Percentiles rank a stretch among this genome's conserved stretches.
These are phyloP conservation scores for Chrysopogon serrulatus DNA, from an alignment of 176 grass and related monocot species.

Conservation along the genomic window DNA sequence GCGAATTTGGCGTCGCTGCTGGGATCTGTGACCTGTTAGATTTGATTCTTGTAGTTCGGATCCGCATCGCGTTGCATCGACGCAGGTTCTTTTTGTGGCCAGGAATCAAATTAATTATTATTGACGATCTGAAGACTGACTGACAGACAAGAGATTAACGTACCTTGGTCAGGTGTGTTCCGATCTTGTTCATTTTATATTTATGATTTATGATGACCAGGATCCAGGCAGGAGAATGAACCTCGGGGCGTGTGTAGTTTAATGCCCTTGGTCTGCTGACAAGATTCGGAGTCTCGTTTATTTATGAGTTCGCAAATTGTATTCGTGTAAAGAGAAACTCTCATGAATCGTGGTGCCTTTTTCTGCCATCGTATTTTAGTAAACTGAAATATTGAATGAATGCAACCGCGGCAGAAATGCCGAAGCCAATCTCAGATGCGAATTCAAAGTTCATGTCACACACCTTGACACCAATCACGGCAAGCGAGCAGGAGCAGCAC, in stretches of 20 bases:
- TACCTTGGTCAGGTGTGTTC: neutral
- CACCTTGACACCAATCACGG: too few species aligned
- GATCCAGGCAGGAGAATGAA: neutral
- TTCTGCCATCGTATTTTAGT: too few species aligned
- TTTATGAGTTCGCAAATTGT: too few species aligned
- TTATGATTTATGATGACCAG: neutral
- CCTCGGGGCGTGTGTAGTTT: neutral
- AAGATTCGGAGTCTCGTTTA: neutral
- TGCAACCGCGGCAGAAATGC: neutral
- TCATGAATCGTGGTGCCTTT: too few species aligned
- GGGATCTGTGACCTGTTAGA: neutral
- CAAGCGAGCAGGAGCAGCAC: neutral
- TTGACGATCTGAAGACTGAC: neutral
- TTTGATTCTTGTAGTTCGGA: neutral
- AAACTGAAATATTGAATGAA: too few species aligned
- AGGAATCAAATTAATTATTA: neutral
- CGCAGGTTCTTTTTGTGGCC: neutral
- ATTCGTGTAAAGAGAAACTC: too few species aligned
- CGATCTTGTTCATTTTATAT: neutral
- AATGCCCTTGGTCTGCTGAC: neutral
- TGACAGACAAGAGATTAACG: neutral
- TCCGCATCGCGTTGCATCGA: neutral
- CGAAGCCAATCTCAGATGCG: neutral
- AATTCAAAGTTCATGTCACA: too few species aligned
- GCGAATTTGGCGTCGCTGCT: neutral